Evolutionary conservation across 208 protist genomes (phyloP).

Genomic region (Wallacemonas collosoma): DNA sequence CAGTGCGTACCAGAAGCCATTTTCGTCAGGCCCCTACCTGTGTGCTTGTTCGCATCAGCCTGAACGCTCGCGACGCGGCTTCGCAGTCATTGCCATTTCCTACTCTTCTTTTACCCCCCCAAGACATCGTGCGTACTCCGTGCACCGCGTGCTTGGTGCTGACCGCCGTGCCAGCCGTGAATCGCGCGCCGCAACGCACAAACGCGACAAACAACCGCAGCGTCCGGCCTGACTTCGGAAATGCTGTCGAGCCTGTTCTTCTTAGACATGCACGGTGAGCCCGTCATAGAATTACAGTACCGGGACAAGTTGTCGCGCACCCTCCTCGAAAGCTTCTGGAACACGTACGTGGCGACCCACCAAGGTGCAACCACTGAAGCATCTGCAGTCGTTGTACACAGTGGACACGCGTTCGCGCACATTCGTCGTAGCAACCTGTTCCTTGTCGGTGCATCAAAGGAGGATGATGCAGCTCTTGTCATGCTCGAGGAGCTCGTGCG

Average conservation of each 20-base stretch:
- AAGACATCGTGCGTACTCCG: no score
- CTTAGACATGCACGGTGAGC: constrained; percentile 71
- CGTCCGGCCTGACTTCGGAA: not conserved
- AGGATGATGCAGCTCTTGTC: constrained; percentile 77
- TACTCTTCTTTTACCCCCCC: no score
- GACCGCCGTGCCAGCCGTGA: no score
- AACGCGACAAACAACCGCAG: constrained; percentile 16
- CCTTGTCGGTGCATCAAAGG: constrained; percentile 57
- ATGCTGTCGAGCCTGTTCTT: constrained; percentile 85
- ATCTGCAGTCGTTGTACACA: constrained; percentile 56
- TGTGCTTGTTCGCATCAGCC: no score
- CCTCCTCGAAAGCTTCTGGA: constrained; percentile 79
- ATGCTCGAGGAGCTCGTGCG: constrained; percentile 75
- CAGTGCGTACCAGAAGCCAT: no score
- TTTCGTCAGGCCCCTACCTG: no score
- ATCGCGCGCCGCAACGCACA: constrained; percentile 1
- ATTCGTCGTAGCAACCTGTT: constrained; percentile 77
- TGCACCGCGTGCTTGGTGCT: no score
- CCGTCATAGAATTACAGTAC: constrained; percentile 91
- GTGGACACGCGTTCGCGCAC: constrained; percentile 67
- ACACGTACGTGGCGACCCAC: constrained; percentile 44
- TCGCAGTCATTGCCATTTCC: no score
- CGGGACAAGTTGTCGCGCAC: constrained; percentile 65
- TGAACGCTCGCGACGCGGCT: no score
- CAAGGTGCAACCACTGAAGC: constrained; percentile 37